phyloP scores from a whole-genome alignment of 2,329 filamentous ascomycete species.

The Diaporthe eres region DNA sequence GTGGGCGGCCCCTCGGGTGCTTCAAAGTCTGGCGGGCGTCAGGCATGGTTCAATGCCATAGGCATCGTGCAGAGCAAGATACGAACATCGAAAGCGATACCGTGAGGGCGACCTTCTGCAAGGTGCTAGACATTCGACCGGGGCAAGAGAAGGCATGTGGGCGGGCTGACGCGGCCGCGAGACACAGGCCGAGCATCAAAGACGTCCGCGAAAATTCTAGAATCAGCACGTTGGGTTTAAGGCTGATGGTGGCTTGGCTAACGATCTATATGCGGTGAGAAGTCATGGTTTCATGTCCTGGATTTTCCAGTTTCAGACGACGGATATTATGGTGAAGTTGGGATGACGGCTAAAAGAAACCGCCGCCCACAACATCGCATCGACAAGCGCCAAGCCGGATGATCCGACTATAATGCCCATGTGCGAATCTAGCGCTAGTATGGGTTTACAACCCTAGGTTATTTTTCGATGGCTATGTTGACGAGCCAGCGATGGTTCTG shows the following conservation, averaged over 20 bases:
- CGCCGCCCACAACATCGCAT: neutral
- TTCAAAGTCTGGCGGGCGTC: neutral
- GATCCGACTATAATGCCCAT: neutral
- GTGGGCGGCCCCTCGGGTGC: conserved; percentile 1
- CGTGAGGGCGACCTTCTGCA: neutral
- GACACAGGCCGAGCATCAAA: conserved; percentile 7
- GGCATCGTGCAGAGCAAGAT: neutral
- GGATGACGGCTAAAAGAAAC: neutral
- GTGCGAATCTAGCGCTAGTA: neutral
- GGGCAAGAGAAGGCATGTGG: conserved; percentile 3
- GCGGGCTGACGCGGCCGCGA: conserved; percentile 20
- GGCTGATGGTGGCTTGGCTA: neutral
- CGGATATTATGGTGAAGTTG: neutral
- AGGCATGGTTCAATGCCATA: neutral
- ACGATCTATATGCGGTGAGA: neutral
- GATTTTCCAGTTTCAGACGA: conserved; percentile 15
- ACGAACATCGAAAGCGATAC: neutral
- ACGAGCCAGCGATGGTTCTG: too few species aligned
- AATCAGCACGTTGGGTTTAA: neutral
- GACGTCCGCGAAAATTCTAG: neutral
- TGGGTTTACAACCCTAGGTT: neutral
- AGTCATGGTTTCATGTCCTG: conserved; percentile 8
- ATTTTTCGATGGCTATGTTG: neutral
- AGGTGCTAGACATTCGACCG: neutral
- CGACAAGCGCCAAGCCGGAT: neutral